Evolutionary conservation across 805 yeast species (phyloP), one percentile per base, ranked within the genome.

Genomic region (Wickerhamomyces bovis): DNA sequence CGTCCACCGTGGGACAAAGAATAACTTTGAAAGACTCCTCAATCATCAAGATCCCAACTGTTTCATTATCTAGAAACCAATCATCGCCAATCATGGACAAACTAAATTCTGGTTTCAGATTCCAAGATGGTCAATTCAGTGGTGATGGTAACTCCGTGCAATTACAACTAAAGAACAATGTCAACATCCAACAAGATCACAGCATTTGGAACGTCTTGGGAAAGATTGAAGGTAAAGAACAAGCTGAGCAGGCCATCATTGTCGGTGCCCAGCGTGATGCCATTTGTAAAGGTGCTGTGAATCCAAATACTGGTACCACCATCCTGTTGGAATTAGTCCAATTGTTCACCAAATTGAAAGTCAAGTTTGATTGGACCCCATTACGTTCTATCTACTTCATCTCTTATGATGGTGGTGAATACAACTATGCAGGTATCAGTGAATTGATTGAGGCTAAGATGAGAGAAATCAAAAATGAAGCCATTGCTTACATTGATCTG

Each of bases 201-300:
- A 77, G 78, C 18, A 69, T 85, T 4, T 81, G 94, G 87, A 87
- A 89, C 58, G 79, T 90, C 1, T 61, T 88, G 23, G 96, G 92
- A 2, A 77, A 82, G 40, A 78, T 90, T 20, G 73, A 76, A 30
- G 97, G 97, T 12, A 68, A 81, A 41, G 97, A 92, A 60, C 96
- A 88, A 65, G 68, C 71, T 19, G 87, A 79, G 19, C 76, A 78
- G 53, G 88, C 87, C 0, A 66, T 92, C 5, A 70, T 90, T 2
- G 77, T 92, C 46, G 96, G 95, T 1, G 89, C 97, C 0, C 77
- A 85, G 5, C 70, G 97, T 53, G 97, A 89, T 60, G 71, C 95
- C 0, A 69, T 81, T 21, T 79, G 89, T 51, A 75, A 68, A 54
- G 97, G 97, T n/a, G 81, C 95, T 0, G 66, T 77, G 3, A 72